phyloP scores from a whole-genome alignment of 495 filamentous ascomycete species.

The Rostrohypoxylon terebratum region DNA sequence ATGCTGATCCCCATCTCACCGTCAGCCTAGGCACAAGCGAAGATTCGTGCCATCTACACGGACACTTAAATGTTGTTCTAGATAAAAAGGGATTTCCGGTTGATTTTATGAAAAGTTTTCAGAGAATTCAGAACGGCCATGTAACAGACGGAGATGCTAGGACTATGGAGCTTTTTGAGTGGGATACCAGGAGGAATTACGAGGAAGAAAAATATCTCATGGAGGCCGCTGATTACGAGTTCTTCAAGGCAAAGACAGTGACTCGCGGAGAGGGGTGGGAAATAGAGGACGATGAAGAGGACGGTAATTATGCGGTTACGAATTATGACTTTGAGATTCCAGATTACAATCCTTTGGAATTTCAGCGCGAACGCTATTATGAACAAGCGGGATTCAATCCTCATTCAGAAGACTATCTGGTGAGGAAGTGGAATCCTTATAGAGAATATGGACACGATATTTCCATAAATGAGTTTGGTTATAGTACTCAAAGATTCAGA shows the following conservation, averaged over 20 bases:
- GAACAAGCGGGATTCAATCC: neutral
- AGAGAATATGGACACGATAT: neutral
- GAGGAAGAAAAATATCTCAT: neutral
- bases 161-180: conserved; percentile 31
- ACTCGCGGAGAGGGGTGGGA: conserved; percentile 4
- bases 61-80: conserved; percentile 21
- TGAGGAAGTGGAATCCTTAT: conserved; percentile 31
- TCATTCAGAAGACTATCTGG: conserved; percentile 21
- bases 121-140: conserved; percentile 12
- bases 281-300: conserved; percentile 8
- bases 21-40: conserved; percentile 30
- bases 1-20: conserved; percentile 34
- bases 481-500: neutral
- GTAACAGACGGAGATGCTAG: conserved; percentile 25
- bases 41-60: conserved; percentile 21
- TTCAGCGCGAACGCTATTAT: neutral
- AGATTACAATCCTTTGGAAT: neutral
- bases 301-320: neutral
- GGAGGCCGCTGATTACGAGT: conserved; percentile 25
- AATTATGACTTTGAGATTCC: neutral
- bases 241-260: conserved; percentile 25
- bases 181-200: neutral
- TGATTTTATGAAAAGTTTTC: conserved; percentile 14
- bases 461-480: conserved; percentile 27
- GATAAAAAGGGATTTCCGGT: conserved; percentile 31